These are phyloP conservation scores for Furcasterigmium sp. DNA, from an alignment of 2,329 filamentous ascomycete genomes.

Conservation along the genomic window DNA sequence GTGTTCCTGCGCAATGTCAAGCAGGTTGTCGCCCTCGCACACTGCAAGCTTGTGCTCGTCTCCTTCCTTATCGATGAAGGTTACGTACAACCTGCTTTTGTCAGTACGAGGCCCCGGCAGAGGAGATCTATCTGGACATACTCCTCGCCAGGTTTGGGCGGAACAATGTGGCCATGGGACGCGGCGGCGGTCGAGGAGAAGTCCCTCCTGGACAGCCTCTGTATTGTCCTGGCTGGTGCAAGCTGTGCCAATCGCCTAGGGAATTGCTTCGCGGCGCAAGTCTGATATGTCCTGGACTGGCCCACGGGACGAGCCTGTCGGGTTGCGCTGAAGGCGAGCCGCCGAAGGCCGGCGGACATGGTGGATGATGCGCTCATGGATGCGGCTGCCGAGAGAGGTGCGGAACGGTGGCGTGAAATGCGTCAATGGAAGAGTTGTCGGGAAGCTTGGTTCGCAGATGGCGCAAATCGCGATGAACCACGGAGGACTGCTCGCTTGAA, in stretches of 20 bases:
- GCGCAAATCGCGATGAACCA: neutral
- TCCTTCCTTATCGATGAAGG: slow-evolving; percentile 90
- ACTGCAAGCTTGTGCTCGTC: slow-evolving; percentile 73
- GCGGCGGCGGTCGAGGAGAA: slow-evolving; percentile 62
- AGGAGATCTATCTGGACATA: slow-evolving; percentile 47
- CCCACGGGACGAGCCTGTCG: slow-evolving; percentile 20
- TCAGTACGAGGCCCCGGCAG: neutral
- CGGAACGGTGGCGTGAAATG: neutral
- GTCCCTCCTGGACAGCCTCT: slow-evolving; percentile 25
- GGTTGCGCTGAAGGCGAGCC: slow-evolving; percentile 22
- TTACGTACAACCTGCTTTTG: slow-evolving; percentile 67
- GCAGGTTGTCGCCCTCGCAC: slow-evolving; percentile 80
- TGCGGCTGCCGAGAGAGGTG: neutral
- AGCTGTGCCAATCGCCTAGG: neutral
- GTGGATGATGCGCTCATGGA: neutral
- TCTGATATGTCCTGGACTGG: slow-evolving; percentile 7
- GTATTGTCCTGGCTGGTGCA: slow-evolving; percentile 1
- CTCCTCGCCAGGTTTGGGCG: slow-evolving; percentile 90
- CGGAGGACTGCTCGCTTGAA: neutral
- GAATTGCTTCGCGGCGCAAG: neutral
- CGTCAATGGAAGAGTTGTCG: neutral
- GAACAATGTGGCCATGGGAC: slow-evolving; percentile 73
- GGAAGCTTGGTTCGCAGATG: neutral
- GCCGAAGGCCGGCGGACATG: slow-evolving; percentile 19
- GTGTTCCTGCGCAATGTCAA: slow-evolving; percentile 91